These are phyloP conservation scores for Guadua angustifolia DNA, from an alignment of 176 grass and related monocot species.

Conservation along the genomic window DNA sequence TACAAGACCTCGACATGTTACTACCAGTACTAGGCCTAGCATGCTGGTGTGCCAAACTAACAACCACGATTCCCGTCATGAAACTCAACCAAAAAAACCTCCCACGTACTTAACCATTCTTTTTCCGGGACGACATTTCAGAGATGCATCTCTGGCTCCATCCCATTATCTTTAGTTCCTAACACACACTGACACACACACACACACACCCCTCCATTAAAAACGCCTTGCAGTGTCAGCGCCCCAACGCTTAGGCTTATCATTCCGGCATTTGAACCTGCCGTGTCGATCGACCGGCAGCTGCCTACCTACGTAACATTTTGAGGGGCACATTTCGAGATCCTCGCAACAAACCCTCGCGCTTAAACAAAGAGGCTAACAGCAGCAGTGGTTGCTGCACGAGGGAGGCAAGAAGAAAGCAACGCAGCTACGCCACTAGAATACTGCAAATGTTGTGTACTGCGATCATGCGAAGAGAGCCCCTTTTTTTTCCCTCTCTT, in stretches of 20 bases:
- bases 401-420: slow-evolving; percentile 9
- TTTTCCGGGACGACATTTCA: too few species aligned
- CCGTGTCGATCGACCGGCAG: slow-evolving; percentile 16
- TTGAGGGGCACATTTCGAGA: slow-evolving; percentile 30
- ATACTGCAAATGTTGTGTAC: background rate
- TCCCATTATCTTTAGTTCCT: background rate
- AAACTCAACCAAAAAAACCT: background rate
- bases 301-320: background rate
- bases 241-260: slow-evolving; percentile 20
- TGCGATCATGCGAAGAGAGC: background rate
- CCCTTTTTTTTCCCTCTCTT: background rate
- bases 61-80: background rate
- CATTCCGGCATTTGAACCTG: slow-evolving; percentile 50
- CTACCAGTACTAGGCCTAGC: too few species aligned
- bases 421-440: background rate
- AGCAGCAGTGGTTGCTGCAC: slow-evolving; percentile 41
- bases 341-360: background rate
- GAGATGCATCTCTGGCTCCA: background rate
- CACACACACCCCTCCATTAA: background rate
- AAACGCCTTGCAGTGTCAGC: background rate
- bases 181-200: background rate
- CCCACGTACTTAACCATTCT: background rate
- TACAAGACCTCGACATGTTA: too few species aligned
- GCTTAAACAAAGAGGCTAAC: slow-evolving; percentile 32
- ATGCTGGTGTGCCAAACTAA: background rate